Evolutionary conservation across 2,329 filamentous ascomycete species (phyloP), one percentile per base, ranked within the genome.

Genomic region (Arthrobotrys pseudoclavata): DNA sequence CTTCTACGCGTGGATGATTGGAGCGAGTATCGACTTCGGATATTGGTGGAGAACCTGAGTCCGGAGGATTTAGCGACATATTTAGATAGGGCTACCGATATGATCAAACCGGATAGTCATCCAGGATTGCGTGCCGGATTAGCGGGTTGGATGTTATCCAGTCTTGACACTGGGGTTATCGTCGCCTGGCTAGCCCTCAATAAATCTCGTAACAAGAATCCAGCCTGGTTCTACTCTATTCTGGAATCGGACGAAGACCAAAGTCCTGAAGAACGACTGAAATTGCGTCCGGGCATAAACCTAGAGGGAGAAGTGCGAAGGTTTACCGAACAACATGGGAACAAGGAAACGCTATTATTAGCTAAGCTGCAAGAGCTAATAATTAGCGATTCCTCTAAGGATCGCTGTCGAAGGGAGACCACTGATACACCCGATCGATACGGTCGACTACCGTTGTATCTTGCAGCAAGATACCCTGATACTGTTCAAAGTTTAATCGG

Each of bases 111-210:
- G n/a, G n/a, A n/a, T n/a, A n/a, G n/a, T n/a, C n/a, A n/a, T n/a
- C n/a, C n/a, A n/a, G n/a, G n/a, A n/a, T n/a, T n/a, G n/a, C n/a
- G n/a, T n/a, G n/a, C n/a, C n/a, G 37, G 12, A 5, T 4, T 47
- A 18, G 5, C 10, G 13, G 24, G 4, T 0, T 52, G 48, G 48
- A 29, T 52, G 4, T n/a, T 26, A 1, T 52, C 22, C 1, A 29
- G 31, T 52, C n/a, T 69, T 12, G 40, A 37, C 37, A 2, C 7
- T 1, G 37, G 40, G 4, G 13, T 61, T 4, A 60, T 53, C 6
- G n/a, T 40, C 4, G 52, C 53, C 3, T 69, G 64, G 64, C 6
- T 69, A 4, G 64, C 52, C 10, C 52, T 69, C n/a, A 50, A 50
- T 50, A n/a, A n/a, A 42, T 57, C 20, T 29, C 31, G 6, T 6